phyloP scores from a whole-genome alignment of 2,329 filamentous ascomycete genomes.

The Lanzia echinophila region DNA sequence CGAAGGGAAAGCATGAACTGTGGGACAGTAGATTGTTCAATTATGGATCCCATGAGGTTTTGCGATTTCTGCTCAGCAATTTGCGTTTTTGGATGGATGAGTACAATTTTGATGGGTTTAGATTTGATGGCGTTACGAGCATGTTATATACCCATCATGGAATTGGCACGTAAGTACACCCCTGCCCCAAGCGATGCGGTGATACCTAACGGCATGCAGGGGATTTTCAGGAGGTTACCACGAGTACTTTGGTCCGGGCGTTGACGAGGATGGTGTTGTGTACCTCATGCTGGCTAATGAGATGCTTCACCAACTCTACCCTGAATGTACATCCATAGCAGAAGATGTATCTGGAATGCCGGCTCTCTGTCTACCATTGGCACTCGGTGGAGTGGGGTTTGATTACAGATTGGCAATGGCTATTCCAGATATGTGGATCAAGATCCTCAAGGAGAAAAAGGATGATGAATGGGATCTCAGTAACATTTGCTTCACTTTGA shows the following conservation, averaged over 20 bases:
- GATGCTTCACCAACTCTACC: conserved; percentile 86
- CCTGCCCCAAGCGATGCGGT: not conserved
- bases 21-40: conserved; percentile 98
- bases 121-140: conserved; percentile 96
- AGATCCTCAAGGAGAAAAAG: conserved; percentile 87
- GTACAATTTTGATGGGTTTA: conserved; percentile 92
- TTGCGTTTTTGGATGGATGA: conserved; percentile 99
- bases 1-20: conserved; percentile 78
- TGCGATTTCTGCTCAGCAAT: conserved; percentile 94
- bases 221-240: conserved; percentile 98
- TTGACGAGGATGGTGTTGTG: conserved; percentile 88
- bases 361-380: conserved; percentile 80
- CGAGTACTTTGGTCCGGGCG: conserved; percentile 85
- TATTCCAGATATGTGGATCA: conserved; percentile 98
- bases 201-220: conserved; percentile 37
- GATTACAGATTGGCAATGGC: conserved; percentile 98
- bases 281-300: conserved; percentile 97
- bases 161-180: conserved; percentile 74
- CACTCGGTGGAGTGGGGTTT: conserved; percentile 87
- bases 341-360: conserved; percentile 99
- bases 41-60: conserved; percentile 88
- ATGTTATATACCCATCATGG: conserved; percentile 97
- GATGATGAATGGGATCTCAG: conserved; percentile 86
- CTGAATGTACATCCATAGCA: conserved; percentile 81
- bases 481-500: conserved; percentile 77